Percentiles rank a stretch among this genome's conserved stretches.
Evolutionary conservation across 768 basidiomycete genomes (phyloP).

Genomic region (Mycena galericulata): DNA sequence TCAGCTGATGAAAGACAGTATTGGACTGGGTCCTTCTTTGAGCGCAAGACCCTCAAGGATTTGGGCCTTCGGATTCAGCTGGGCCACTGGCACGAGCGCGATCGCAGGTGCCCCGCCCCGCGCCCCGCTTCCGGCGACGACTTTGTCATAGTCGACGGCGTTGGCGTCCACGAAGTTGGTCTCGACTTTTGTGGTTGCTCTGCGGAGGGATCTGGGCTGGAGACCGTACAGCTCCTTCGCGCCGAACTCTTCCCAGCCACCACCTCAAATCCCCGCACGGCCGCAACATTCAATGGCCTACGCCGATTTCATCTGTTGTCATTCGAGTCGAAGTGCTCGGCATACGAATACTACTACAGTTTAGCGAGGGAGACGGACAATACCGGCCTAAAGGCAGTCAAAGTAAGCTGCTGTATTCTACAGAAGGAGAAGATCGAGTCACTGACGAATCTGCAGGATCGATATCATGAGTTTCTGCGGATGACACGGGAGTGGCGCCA

Average conservation of each 20-base stretch:
- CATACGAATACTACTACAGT: conserved; percentile 34
- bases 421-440: neutral
- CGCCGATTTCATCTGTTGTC: conserved; percentile 30
- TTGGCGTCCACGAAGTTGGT: conserved; percentile 23
- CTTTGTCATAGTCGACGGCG: conserved; percentile 30
- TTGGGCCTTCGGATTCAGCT: conserved; percentile 34
- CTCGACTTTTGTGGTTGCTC: conserved; percentile 36
- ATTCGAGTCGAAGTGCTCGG: conserved; percentile 26
- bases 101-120: neutral
- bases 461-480: conserved; percentile 33
- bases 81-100: conserved; percentile 22
- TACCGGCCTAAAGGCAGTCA: neutral
- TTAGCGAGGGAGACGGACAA: conserved; percentile 35
- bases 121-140: conserved; percentile 2
- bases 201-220: neutral
- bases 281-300: conserved; percentile 27
- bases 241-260: conserved; percentile 33
- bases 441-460: conserved; percentile 21
- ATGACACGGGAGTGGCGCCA: conserved; percentile 36
- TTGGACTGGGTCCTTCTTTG: conserved; percentile 26
- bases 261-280: conserved; percentile 23
- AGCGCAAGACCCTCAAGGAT: conserved; percentile 3
- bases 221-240: conserved; percentile 29
- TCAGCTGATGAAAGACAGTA: conserved; percentile 5
- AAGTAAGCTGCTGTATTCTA: neutral